phyloP scores from a whole-genome alignment of 768 basidiomycete species.

The Collybiopsis confluens region DNA sequence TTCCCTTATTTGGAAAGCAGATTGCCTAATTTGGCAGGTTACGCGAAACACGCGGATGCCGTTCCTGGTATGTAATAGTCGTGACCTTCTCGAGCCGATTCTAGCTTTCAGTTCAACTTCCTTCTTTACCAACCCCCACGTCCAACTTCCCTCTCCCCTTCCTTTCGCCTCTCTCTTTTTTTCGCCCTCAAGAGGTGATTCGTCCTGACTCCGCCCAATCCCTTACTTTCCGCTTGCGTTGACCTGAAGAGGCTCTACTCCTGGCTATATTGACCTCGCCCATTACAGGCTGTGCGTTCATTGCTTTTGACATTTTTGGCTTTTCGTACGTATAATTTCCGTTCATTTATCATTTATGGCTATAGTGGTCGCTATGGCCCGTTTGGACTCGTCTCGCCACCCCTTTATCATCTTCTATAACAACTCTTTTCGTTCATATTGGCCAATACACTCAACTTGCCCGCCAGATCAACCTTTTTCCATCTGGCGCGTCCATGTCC shows the following conservation, averaged over 20 bases:
- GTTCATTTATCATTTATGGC: no score
- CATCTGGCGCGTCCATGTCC: no score
- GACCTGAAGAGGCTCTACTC: no score
- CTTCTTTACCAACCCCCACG: conserved; percentile 5
- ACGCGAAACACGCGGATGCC: not conserved
- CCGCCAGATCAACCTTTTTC: no score
- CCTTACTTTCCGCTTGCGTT: no score
- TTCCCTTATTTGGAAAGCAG: not conserved
- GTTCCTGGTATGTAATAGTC: conserved; percentile 4
- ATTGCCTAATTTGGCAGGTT: not conserved
- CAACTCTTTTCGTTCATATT: no score
- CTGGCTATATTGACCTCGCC: no score
- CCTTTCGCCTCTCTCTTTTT: not conserved
- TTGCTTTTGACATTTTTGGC: no score
- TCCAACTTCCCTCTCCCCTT: not conserved
- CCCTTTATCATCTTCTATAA: not conserved
- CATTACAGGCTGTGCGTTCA: no score
- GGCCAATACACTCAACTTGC: not conserved
- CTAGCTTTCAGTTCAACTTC: not conserved
- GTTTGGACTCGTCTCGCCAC: conserved; percentile 13
- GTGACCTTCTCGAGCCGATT: not conserved
- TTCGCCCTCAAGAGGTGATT: not conserved
- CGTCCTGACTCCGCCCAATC: no score
- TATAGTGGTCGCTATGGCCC: not conserved
- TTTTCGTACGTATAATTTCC: no score